Conservation (phyloP, 2,329 filamentous ascomycete species). For the Nannizziopsis arthrosporioides region DNA sequence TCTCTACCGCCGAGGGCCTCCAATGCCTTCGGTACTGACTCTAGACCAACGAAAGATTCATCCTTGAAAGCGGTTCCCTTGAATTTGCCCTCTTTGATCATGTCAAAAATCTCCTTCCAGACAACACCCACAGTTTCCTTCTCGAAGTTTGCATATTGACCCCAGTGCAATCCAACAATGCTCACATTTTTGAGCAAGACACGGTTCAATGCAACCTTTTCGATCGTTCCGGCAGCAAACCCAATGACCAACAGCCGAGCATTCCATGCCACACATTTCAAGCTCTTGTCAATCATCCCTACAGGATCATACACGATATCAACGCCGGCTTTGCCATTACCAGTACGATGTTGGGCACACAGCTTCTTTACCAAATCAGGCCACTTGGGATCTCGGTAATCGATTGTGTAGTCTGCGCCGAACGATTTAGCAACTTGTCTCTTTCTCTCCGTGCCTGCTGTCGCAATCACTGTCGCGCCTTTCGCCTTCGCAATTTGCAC, state of each 20-base stretch:
- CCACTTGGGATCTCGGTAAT: slow-evolving; percentile 64
- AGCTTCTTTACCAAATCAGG: slow-evolving; percentile 61
- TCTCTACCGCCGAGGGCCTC: slow-evolving; percentile 65
- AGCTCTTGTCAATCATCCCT: slow-evolving; percentile 72
- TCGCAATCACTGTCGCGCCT: slow-evolving; percentile 86
- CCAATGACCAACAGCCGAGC: slow-evolving; percentile 77
- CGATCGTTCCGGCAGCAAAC: slow-evolving; percentile 75
- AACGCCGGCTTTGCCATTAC: slow-evolving; percentile 55
- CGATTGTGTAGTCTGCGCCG: slow-evolving; percentile 72
- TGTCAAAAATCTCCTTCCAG: slow-evolving; percentile 68
- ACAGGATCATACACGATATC: slow-evolving; percentile 95
- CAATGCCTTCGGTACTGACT: slow-evolving; percentile 64
- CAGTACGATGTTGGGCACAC: slow-evolving; percentile 43
- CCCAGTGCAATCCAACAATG: slow-evolving; percentile 85
- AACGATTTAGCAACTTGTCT: slow-evolving; percentile 65
- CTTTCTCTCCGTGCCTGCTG: slow-evolving; percentile 70
- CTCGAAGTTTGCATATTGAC: slow-evolving; percentile 65
- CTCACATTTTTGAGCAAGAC: slow-evolving; percentile 88
- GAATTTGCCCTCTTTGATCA: slow-evolving; percentile 70
- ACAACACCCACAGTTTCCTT: slow-evolving; percentile 57
- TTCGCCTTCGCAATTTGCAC: slow-evolving; percentile 90
- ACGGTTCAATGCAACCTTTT: slow-evolving; percentile 86
- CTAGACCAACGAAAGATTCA: slow-evolving; percentile 68
- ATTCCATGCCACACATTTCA: slow-evolving; percentile 91
- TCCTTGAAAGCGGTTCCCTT: slow-evolving; percentile 72